These are phyloP conservation scores for Fraxinus ornus DNA, from an alignment of 305 asterid species.

Conservation along the genomic window DNA sequence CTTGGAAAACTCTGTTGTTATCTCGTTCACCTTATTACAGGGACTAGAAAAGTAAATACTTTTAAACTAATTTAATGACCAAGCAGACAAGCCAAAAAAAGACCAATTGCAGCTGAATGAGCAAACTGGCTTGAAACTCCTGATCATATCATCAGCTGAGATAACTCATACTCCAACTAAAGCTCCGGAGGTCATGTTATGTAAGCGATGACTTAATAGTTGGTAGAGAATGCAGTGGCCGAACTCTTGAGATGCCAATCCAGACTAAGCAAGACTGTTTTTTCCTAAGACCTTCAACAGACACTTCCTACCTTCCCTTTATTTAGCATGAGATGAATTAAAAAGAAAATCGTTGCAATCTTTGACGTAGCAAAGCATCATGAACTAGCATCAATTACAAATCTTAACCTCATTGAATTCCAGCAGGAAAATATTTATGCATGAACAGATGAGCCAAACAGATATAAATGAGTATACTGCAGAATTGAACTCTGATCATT, in stretches of 20 bases:
- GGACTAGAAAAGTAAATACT: neutral
- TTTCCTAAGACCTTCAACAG: neutral
- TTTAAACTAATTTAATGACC: neutral
- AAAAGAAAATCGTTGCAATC: neutral
- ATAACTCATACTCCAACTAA: neutral
- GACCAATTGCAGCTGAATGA: neutral
- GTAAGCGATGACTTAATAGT: neutral
- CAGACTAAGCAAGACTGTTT: constrained; percentile 9
- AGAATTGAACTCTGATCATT: neutral
- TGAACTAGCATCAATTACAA: neutral
- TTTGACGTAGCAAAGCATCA: neutral
- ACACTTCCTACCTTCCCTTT: constrained; percentile 2
- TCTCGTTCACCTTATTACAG: neutral
- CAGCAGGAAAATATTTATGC: neutral
- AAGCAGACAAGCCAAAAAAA: neutral
- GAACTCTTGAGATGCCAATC: neutral
- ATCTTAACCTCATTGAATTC: neutral
- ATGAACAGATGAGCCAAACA: neutral
- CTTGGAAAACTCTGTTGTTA: neutral
- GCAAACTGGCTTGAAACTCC: neutral
- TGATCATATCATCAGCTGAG: neutral
- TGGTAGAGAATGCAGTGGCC: neutral
- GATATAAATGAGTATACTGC: neutral
- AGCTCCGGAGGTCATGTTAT: neutral
- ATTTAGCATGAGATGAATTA: neutral